Evolutionary conservation across 345 rosid species (phyloP).

Genomic region (Citrus inodora): DNA sequence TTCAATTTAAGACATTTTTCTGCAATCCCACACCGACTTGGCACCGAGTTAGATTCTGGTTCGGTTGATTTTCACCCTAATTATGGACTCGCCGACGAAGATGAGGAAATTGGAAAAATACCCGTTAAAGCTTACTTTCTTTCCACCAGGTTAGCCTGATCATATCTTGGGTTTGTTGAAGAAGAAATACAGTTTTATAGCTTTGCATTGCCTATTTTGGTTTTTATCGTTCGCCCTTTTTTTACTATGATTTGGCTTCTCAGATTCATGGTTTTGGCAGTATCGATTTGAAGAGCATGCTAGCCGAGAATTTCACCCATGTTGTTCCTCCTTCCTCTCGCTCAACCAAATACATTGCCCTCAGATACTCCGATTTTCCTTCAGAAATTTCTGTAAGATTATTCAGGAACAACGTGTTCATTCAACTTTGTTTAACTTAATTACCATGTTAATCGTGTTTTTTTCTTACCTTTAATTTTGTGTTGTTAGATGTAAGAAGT

Average conservation of each 20-base stretch:
- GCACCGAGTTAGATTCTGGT: constrained; percentile 48
- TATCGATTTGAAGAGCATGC: constrained; percentile 92
- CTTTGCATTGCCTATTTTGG: background rate
- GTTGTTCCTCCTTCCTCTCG: constrained; percentile 88
- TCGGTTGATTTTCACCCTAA: constrained; percentile 34
- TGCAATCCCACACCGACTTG: constrained; percentile 54
- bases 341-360: constrained; percentile 81
- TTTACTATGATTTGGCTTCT: constrained; percentile 46
- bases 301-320: constrained; percentile 78
- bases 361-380: constrained; percentile 60
- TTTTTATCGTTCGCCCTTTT: constrained; percentile 21
- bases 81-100: constrained; percentile 39
- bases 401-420: constrained; percentile 3
- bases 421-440: constrained; percentile 7
- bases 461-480: background rate
- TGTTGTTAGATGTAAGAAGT: background rate
- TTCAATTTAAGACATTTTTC: constrained; percentile 40
- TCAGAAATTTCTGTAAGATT: constrained; percentile 67
- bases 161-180: background rate
- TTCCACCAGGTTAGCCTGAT: constrained; percentile 56
- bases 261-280: constrained; percentile 91
- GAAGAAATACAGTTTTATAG: background rate
- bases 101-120: constrained; percentile 59
- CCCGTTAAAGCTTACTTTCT: constrained; percentile 84
- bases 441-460: background rate